A percentile compares a stretch with the other conserved stretches of the same genome.
phyloP scores from a whole-genome alignment of 2,329 filamentous ascomycete species.

The Aspergillus sp. region DNA sequence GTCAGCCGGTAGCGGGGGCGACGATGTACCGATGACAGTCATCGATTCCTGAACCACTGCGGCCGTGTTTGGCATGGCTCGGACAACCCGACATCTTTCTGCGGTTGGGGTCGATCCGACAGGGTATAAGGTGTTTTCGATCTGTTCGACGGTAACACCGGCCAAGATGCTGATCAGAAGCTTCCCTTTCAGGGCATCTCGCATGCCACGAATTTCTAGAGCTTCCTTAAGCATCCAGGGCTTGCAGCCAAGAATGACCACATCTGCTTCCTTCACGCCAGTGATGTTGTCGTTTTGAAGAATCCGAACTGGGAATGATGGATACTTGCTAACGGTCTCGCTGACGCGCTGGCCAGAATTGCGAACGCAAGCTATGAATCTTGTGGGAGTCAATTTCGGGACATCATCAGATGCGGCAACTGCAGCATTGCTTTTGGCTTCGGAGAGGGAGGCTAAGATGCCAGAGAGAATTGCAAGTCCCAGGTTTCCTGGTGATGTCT shows the following conservation, averaged over 20 bases:
- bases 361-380: neutral
- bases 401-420: neutral
- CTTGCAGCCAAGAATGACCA: constrained; percentile 41
- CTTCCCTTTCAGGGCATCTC: constrained; percentile 35
- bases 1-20: constrained; percentile 31
- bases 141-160: constrained; percentile 33
- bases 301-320: constrained; percentile 13
- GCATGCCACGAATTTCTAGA: constrained; percentile 28
- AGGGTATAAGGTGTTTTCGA: constrained; percentile 24
- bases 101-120: neutral
- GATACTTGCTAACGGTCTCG: constrained; percentile 18
- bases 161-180: constrained; percentile 44
- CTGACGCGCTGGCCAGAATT: constrained; percentile 27
- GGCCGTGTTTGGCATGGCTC: constrained; percentile 41
- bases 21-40: constrained; percentile 43
- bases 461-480: neutral
- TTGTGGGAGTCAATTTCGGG: constrained; percentile 2
- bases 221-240: constrained; percentile 37
- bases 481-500: neutral
- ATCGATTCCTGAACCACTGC: constrained; percentile 39
- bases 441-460: neutral
- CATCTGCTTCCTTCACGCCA: constrained; percentile 28
- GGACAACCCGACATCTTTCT: constrained; percentile 22
- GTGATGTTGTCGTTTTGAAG: constrained; percentile 26
- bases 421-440: neutral